Evolutionary conservation across 768 basidiomycete genomes (phyloP).

Genomic region (Wakefieldia striispora): DNA sequence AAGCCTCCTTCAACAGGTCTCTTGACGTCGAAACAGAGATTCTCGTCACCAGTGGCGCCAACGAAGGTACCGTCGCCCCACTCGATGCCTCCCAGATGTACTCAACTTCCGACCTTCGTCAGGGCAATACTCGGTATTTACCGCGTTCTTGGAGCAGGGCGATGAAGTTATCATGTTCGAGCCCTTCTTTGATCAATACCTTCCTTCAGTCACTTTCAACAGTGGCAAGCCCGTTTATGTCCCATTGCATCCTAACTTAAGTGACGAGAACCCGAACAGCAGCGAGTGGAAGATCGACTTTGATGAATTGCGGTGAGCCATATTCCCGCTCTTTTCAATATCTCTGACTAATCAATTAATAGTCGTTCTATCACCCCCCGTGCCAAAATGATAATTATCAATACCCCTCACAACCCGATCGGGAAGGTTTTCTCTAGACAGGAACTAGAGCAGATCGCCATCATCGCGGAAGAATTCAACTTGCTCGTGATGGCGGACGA

Average conservation of each 20-base stretch:
- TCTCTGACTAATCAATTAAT: conserved; percentile 2
- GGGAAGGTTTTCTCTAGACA: conserved; percentile 89
- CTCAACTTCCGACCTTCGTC: conserved; percentile 3
- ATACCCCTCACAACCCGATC: conserved; percentile 98
- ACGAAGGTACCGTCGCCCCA: conserved; percentile 64
- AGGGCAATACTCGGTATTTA: conserved; percentile 91
- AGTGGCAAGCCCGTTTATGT: conserved; percentile 93
- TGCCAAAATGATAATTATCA: conserved; percentile 93
- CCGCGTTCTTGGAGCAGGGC: conserved; percentile 86
- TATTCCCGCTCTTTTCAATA: not conserved
- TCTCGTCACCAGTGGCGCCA: conserved; percentile 93
- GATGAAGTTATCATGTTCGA: conserved; percentile 99
- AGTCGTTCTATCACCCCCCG: conserved; percentile 83
- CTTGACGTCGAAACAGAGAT: conserved; percentile 88
- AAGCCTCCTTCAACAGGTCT: conserved; percentile 60
- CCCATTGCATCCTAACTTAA: conserved; percentile 84
- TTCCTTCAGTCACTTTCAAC: conserved; percentile 91
- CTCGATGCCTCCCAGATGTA: not conserved
- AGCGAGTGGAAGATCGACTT: conserved; percentile 89
- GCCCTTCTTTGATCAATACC: conserved; percentile 96
- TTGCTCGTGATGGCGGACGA: conserved; percentile 93
- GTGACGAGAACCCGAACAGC: conserved; percentile 49
- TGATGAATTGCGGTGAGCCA: conserved; percentile 73
- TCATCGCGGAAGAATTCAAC: conserved; percentile 87
- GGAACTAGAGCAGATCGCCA: conserved; percentile 85